Conservation (phyloP, 2,329 filamentous ascomycete genomes). For the Pseudogymnoascus sp. region DNA sequence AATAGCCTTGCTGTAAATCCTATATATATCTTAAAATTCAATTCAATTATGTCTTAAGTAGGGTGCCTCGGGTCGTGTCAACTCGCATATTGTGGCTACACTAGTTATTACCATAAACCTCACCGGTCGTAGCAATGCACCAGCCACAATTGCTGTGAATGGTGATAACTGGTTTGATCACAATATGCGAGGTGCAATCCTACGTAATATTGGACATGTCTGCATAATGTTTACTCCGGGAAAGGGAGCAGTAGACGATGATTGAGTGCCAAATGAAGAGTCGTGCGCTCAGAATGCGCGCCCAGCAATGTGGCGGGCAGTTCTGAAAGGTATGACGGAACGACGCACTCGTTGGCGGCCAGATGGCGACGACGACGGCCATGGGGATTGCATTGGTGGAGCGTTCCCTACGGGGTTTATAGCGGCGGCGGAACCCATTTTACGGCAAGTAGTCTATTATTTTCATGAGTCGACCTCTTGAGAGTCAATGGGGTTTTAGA, state of each 20-base stretch:
- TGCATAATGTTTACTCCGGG: background rate
- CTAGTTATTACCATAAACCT: too few species aligned
- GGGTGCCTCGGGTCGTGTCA: background rate
- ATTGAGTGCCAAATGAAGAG: conserved; percentile 11
- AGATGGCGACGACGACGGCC: background rate
- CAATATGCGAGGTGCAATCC: background rate
- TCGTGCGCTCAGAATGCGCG: too few species aligned
- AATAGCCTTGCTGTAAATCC: background rate
- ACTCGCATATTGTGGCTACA: too few species aligned
- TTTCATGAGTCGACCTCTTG: background rate
- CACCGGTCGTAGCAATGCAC: too few species aligned
- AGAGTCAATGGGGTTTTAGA: background rate
- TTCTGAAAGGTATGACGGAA: too few species aligned
- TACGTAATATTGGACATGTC: background rate
- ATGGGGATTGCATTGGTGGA: background rate
- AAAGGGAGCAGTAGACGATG: background rate
- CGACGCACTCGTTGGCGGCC: background rate
- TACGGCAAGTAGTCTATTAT: background rate
- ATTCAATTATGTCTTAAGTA: background rate
- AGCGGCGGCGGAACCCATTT: background rate
- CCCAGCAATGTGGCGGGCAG: too few species aligned
- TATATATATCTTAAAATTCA: background rate
- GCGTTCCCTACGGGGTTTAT: background rate
- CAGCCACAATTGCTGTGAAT: background rate
- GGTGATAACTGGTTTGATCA: background rate